Percentiles rank a stretch among this genome's conserved stretches.
phyloP scores from a whole-genome alignment of 805 yeast species.

The Kodamaea sagamina region DNA sequence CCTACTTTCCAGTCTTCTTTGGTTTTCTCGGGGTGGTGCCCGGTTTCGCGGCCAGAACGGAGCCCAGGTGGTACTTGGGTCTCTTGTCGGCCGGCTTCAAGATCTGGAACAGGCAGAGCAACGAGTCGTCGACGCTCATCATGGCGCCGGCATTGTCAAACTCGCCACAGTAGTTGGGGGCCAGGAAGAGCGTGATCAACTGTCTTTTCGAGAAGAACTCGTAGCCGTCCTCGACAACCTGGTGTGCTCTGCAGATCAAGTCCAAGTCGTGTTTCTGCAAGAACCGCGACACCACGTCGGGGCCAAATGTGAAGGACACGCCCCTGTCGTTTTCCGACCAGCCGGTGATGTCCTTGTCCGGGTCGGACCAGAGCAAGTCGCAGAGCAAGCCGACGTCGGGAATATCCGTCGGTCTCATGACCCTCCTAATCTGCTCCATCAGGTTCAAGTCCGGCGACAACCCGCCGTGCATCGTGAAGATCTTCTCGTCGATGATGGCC shows the following conservation, averaged over 20 bases:
- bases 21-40: constrained; percentile 62
- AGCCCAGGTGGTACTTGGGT: constrained; percentile 59
- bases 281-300: constrained; percentile 95
- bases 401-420: constrained; percentile 98
- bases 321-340: constrained; percentile 99
- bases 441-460: constrained; percentile 94
- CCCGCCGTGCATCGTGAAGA: constrained; percentile 99
- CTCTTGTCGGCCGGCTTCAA: constrained; percentile 98
- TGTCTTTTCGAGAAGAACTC: constrained; percentile 96
- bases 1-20: constrained; percentile 50
- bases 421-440: constrained; percentile 98
- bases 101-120: constrained; percentile 93
- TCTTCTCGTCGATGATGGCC: constrained; percentile 96
- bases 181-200: constrained; percentile 90
- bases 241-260: constrained; percentile 97
- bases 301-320: constrained; percentile 99
- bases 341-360: constrained; percentile 96
- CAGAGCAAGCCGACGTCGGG: constrained; percentile 97
- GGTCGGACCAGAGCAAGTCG: constrained; percentile 97
- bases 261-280: constrained; percentile 98
- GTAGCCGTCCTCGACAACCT: constrained; percentile 98
- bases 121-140: constrained; percentile 98
- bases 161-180: constrained; percentile 99
- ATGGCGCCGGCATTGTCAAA: constrained; percentile 99
- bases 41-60: constrained; percentile 48